Base-by-base conservation (phyloP, 257 asterid species). In the Plantago elongata region DNA sequence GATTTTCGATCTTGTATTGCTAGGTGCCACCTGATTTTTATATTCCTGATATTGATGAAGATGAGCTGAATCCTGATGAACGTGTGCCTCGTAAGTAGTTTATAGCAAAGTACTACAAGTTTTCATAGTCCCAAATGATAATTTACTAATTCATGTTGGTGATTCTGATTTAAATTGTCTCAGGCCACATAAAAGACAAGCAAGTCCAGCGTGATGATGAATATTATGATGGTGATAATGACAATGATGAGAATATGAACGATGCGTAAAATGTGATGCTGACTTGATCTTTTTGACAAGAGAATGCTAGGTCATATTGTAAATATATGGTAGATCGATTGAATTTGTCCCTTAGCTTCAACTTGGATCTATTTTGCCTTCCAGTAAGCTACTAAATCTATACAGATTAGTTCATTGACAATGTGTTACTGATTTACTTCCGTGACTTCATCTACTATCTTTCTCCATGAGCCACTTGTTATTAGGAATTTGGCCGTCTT, bases 1-100 rank as follows among this genome's bases (percentile, higher is more conserved):
- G 10, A 30, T 15, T 51, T 51, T 61, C 16, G 51, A 29, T 63
- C 62, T 54, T 64, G 4, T 73, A 30, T 52, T 45, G 48, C 2
- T 69, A 92, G 99, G 97, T 93, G 59, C 99, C 99, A 9, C 99
- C 99, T 9, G 99, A 89, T 74, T 87, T 85, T 63, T 93, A 89
- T 62, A 74, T 93, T 62, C 99, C 99, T 22, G 99, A 93, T 59
- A 78, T 81, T 72, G 87, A 93, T 67, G 97, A 93, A 78, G 95
- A 89, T 65, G 87, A 75, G 64, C 91, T 69, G 77, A 85, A 93
- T 74, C 97, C 92, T 51, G 97, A 93, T 72, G 90, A 83, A 58
- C 96, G 99, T 43, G 73, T 83, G 44, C 67, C 74, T 60, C 80
- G 99, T 93, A 87, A 89, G 99, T 86, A 52, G 40, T 54, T 34